phyloP scores from a whole-genome alignment of 169 alveolate genomes.

The Nephromyces sp. region DNA sequence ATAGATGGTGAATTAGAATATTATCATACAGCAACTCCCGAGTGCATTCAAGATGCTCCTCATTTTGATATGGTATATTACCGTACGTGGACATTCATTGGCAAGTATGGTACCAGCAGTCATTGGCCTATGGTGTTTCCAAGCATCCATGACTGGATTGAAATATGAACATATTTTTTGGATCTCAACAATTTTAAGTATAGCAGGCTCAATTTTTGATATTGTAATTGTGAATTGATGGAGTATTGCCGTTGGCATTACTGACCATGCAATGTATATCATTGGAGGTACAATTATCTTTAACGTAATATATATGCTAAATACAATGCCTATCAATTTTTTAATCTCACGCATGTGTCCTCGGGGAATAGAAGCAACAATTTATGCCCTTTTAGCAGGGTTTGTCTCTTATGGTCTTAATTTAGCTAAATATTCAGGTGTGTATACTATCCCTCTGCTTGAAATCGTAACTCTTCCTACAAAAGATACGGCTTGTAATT shows the following conservation, averaged over 20 bases:
- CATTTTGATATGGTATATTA: conserved; percentile 27
- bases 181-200: conserved; percentile 13
- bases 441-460: conserved; percentile 1
- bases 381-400: conserved; percentile 16
- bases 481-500: conserved; percentile 12
- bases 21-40: conserved; percentile 9
- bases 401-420: conserved; percentile 9
- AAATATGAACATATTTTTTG: conserved; percentile 9
- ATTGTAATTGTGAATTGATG: conserved; percentile 5
- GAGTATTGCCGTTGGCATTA: conserved; percentile 14
- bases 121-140: conserved; percentile 18
- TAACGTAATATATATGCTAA: conserved; percentile 11
- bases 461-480: neutral
- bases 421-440: conserved; percentile 10
- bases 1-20: conserved; percentile 19
- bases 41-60: conserved; percentile 28
- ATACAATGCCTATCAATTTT: conserved; percentile 19
- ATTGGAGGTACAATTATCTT: conserved; percentile 22
- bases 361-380: conserved; percentile 2
- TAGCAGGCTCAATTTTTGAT: conserved; percentile 18
- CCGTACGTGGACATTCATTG: conserved; percentile 10
- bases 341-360: conserved; percentile 15
- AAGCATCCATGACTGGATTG: conserved; percentile 14
- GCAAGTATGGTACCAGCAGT: conserved; percentile 11
- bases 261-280: conserved; percentile 19